A percentile compares a stretch with the other conserved stretches of the same genome.
phyloP scores from a whole-genome alignment of 2,329 filamentous ascomycete species.

The Monosporascus ibericus region DNA sequence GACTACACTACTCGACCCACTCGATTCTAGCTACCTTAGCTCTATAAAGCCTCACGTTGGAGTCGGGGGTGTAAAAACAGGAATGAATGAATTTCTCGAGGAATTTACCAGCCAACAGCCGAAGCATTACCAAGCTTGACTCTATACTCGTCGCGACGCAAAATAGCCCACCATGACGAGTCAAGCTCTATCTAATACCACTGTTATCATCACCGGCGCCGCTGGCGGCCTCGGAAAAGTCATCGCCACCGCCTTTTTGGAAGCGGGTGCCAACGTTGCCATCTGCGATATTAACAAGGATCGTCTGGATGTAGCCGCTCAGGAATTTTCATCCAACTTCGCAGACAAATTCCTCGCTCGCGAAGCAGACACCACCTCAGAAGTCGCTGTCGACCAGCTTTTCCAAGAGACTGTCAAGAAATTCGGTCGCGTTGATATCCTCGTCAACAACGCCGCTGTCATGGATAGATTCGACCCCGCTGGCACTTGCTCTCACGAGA shows the following conservation, averaged over 20 bases:
- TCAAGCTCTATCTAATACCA: neutral
- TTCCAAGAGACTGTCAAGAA: slow-evolving; percentile 5
- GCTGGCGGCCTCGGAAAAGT: neutral
- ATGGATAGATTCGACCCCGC: slow-evolving; percentile 33
- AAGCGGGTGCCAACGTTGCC: neutral
- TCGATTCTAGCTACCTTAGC: too few species aligned
- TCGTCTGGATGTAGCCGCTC: neutral
- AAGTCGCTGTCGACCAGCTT: slow-evolving; percentile 8
- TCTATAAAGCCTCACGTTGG: too few species aligned
- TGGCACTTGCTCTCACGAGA: slow-evolving; percentile 35
- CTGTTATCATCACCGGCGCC: neutral
- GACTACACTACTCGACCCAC: too few species aligned
- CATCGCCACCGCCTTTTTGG: neutral
- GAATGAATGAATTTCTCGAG: too few species aligned
- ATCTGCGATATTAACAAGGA: neutral
- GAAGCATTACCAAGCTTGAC: too few species aligned
- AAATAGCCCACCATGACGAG: neutral
- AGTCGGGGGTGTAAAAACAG: too few species aligned
- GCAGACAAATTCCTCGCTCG: neutral
- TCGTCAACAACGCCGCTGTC: slow-evolving; percentile 12
- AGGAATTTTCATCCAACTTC: neutral
- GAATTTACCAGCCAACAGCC: too few species aligned
- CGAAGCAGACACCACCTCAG: slow-evolving; percentile 1
- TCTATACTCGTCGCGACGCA: too few species aligned
- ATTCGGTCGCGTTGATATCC: slow-evolving; percentile 12